These are phyloP conservation scores for Rachicladosporium sp. DNA, from an alignment of 2,329 filamentous ascomycete genomes.

Conservation along the genomic window DNA sequence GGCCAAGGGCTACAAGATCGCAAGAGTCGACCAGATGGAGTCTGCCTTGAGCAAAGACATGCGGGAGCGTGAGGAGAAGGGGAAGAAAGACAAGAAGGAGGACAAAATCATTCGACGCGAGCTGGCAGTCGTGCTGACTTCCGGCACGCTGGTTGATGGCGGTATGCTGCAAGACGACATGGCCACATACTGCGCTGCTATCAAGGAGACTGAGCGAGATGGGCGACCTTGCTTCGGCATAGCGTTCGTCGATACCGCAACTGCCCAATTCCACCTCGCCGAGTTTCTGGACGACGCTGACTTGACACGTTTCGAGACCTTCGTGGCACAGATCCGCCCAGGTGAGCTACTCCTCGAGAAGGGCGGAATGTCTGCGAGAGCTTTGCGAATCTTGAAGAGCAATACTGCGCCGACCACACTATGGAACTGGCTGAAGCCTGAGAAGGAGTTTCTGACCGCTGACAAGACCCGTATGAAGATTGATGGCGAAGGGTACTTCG, in stretches of 20 bases:
- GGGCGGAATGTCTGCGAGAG: conserved; percentile 66
- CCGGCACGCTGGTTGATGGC: conserved; percentile 85
- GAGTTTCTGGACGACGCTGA: conserved; percentile 86
- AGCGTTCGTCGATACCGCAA: conserved; percentile 89
- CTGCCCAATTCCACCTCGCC: conserved; percentile 86
- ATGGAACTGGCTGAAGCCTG: conserved; percentile 85
- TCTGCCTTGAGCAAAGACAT: conserved; percentile 94
- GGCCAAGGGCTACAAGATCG: conserved; percentile 95
- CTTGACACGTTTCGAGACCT: conserved; percentile 92
- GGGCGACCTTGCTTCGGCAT: conserved; percentile 77
- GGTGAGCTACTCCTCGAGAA: conserved; percentile 86
- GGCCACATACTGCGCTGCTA: conserved; percentile 89
- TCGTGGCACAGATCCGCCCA: conserved; percentile 82
- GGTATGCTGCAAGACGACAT: conserved; percentile 97
- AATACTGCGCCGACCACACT: conserved; percentile 86
- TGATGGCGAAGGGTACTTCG: conserved; percentile 67
- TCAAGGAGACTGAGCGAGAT: conserved; percentile 60
- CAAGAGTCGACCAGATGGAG: conserved; percentile 91
- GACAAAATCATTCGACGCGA: conserved; percentile 92
- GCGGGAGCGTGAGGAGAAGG: conserved; percentile 67
- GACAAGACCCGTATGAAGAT: conserved; percentile 74
- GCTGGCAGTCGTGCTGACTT: conserved; percentile 78
- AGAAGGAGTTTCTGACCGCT: conserved; percentile 81
- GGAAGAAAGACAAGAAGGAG: conserved; percentile 52
- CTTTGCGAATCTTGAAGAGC: conserved; percentile 86